Percentiles rank a stretch among this genome's conserved stretches.
phyloP scores from a whole-genome alignment of 139 green algal genomes.

The Chlamydomonas applanata region DNA sequence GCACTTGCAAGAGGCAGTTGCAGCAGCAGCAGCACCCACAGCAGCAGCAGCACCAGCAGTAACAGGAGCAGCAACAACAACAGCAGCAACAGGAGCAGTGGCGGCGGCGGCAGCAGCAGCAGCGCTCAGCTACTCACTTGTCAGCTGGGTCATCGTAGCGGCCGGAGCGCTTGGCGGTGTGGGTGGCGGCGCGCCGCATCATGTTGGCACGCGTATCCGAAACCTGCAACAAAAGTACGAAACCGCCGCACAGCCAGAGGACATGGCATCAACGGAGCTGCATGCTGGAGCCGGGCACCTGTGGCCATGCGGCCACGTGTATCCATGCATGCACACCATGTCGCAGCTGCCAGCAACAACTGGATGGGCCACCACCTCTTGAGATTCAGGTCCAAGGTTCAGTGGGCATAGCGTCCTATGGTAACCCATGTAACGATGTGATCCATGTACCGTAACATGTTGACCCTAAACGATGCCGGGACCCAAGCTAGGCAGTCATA shows the following conservation, averaged over 20 bases:
- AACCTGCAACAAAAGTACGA: constrained; percentile 8
- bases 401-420: too few species aligned
- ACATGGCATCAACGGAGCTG: constrained; percentile 18
- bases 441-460: neutral
- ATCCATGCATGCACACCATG: too few species aligned
- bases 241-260: too few species aligned
- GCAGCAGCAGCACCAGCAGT: too few species aligned
- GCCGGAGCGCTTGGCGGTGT: neutral
- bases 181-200: constrained; percentile 5
- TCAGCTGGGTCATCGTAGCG: constrained; percentile 19
- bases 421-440: too few species aligned
- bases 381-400: too few species aligned
- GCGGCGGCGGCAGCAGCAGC: neutral
- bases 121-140: constrained; percentile 23
- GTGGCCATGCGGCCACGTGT: neutral
- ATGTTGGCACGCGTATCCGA: constrained; percentile 22
- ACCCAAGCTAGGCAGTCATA: neutral
- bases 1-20: too few species aligned
- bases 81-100: neutral
- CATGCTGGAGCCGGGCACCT: constrained; percentile 25
- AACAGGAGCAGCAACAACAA: neutral
- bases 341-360: too few species aligned
- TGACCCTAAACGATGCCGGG: neutral
- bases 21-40: too few species aligned
- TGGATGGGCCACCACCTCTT: too few species aligned